phyloP scores from a whole-genome alignment of 257 asterid species.

The Scutellaria galericulata region DNA sequence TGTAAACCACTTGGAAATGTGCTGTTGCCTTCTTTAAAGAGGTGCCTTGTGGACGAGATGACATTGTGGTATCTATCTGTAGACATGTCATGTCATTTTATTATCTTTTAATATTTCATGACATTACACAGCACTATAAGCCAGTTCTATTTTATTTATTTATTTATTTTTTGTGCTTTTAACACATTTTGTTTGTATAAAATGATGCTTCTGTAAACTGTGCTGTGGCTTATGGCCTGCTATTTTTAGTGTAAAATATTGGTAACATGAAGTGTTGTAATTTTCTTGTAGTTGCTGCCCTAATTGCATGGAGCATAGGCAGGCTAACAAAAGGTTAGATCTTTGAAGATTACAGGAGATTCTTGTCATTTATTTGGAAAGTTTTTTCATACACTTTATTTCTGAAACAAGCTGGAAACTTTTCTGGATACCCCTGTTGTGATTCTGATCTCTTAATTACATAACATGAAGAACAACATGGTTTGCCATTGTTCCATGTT shows the following conservation, averaged over 20 bases:
- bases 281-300: conserved; percentile 38
- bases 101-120: conserved; percentile 1
- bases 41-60: no score
- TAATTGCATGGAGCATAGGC: conserved; percentile 60
- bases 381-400: conserved; percentile 57
- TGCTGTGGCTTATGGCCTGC: background rate
- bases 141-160: background rate
- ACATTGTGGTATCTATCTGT: conserved; percentile 52
- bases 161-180: background rate
- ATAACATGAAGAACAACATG: background rate
- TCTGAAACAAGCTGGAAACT: conserved; percentile 58
- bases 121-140: background rate
- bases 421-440: conserved; percentile 56
- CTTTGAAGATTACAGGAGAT: conserved; percentile 71
- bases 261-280: conserved; percentile 17
- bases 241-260: background rate
- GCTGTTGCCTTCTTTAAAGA: conserved; percentile 3
- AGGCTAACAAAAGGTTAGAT: conserved; percentile 65
- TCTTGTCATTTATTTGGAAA: conserved; percentile 58
- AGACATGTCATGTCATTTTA: background rate
- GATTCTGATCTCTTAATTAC: conserved; percentile 55
- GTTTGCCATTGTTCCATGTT: no score
- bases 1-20: conserved; percentile 46
- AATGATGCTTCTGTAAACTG: background rate
- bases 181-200: background rate